Base-by-base conservation (phyloP, 306 rosid species). In the Glycine tomentella region DNA sequence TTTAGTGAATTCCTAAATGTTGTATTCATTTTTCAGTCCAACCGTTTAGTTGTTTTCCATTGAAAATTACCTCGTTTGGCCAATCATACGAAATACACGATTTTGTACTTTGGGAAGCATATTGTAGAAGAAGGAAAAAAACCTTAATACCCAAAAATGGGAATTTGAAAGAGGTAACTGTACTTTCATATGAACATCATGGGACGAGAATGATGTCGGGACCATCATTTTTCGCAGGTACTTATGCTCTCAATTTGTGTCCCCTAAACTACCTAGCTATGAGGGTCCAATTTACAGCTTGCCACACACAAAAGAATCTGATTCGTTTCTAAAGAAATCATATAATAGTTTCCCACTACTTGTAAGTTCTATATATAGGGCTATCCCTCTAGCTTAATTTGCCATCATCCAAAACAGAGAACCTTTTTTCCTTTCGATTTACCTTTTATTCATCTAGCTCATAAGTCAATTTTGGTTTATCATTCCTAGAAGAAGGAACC, bases 251-350 rank as follows among this genome's bases (percentile, higher is more conserved):
- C 50, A 48, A 52, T 51, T 12, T 25, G 69, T 82, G 53, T 36
- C 13, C 73, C 73, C 40, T 36, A 36, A 36, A 34, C 69, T 77
- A 69, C 74, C 62, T 72, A 77, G 86, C 62, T 72, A 40, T 3
- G 48, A 72, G 70, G 79, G 20, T 63, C 75, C 51, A 51, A 44
- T 72, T 8, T 77, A 65, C 80, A 78, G 76, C 83, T 65, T 55
- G 76, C 71, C 80, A 51, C 82, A 40, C 80, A 65, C 4, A 15
- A 0, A 34, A 68, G 83, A 73, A 78, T 73, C 76, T 9, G 44
- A 83, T 78, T 12, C 83, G 49, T 1, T 66, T 42, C 12, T 8
- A 65, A 49, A 52, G 17, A 74, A 66, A 49, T 45, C 68, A 16
- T 67, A 66, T 58, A 45, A 8, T 12, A 66, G 16, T 78, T 57